These are phyloP conservation scores for Ophiostoma piceae DNA, from an alignment of 2,329 filamentous ascomycete species.

Conservation along the genomic window DNA sequence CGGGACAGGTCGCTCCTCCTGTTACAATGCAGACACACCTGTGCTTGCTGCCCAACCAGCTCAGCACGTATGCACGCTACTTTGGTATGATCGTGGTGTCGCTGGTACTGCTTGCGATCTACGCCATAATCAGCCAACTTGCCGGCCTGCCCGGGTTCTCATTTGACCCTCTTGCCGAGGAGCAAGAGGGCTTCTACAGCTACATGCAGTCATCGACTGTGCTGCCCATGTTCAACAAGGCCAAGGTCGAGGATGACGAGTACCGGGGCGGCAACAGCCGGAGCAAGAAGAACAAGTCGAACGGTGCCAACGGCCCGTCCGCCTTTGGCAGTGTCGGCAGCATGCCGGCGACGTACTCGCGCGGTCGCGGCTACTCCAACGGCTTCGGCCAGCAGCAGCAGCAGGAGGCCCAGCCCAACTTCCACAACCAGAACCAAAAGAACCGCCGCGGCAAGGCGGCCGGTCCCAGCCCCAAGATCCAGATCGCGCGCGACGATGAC, in stretches of 20 bases:
- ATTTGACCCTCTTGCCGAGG: conserved; percentile 37
- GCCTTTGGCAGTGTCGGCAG: conserved; percentile 31
- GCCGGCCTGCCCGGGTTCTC: conserved; percentile 51
- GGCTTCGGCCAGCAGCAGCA: neutral
- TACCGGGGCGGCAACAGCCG: conserved; percentile 27
- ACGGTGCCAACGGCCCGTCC: conserved; percentile 31
- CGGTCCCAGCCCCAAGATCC: conserved; percentile 23
- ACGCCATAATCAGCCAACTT: conserved; percentile 54
- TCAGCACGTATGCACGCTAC: conserved; percentile 79
- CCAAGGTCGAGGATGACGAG: conserved; percentile 48
- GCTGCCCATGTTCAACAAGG: conserved; percentile 51
- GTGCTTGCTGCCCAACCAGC: conserved; percentile 83
- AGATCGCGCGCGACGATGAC: conserved; percentile 25
- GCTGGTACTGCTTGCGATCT: conserved; percentile 46
- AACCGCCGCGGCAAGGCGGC: conserved; percentile 16
- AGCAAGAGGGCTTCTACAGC: conserved; percentile 20
- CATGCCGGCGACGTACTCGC: conserved; percentile 28
- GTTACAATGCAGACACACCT: conserved; percentile 69
- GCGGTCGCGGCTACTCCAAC: conserved; percentile 26
- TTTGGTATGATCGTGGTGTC: conserved; percentile 54
- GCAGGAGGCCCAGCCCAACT: conserved; percentile 14
- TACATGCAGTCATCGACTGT: conserved; percentile 25
- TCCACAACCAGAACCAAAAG: conserved; percentile 9
- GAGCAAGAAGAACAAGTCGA: neutral
- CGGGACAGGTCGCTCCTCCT: neutral